Evolutionary conservation across 768 basidiomycete species (phyloP).

Genomic region (Pleurotus eryngii): DNA sequence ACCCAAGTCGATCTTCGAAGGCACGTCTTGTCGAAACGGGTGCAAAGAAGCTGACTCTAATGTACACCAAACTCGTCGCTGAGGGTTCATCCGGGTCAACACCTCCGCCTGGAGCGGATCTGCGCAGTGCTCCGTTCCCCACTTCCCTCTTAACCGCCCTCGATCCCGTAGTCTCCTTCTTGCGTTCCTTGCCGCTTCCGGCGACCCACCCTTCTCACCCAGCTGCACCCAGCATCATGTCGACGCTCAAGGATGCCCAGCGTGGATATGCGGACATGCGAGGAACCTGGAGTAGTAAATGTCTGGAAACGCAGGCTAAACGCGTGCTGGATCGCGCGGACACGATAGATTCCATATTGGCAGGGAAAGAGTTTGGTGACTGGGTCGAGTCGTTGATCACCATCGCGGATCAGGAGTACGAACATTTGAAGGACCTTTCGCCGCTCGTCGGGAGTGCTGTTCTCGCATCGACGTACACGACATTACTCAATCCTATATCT

Average conservation of each 20-base stretch:
- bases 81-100: conserved; percentile 80
- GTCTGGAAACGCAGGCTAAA: conserved; percentile 69
- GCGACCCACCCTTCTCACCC: conserved; percentile 83
- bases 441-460: conserved; percentile 51
- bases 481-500: conserved; percentile 63
- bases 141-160: conserved; percentile 49
- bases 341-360: conserved; percentile 57
- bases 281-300: conserved; percentile 72
- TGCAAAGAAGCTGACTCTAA: conserved; percentile 74
- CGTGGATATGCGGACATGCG: conserved; percentile 86
- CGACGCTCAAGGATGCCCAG: conserved; percentile 73
- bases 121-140: conserved; percentile 52
- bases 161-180: conserved; percentile 60
- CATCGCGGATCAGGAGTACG: conserved; percentile 74
- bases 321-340: conserved; percentile 69
- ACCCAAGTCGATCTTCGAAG: conserved; percentile 16
- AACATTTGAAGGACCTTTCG: conserved; percentile 57
- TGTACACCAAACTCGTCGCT: conserved; percentile 86
- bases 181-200: conserved; percentile 72
- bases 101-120: conserved; percentile 56
- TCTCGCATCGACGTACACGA: conserved; percentile 55
- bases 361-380: conserved; percentile 68
- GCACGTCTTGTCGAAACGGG: conserved; percentile 82
- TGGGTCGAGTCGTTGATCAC: conserved; percentile 67
- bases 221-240: conserved; percentile 59